Percentiles rank a stretch among this genome's conserved stretches.
These are phyloP conservation scores for Globisporangium cylindrosporum DNA, from an alignment of 352 stramenopile species.

Conservation along the genomic window DNA sequence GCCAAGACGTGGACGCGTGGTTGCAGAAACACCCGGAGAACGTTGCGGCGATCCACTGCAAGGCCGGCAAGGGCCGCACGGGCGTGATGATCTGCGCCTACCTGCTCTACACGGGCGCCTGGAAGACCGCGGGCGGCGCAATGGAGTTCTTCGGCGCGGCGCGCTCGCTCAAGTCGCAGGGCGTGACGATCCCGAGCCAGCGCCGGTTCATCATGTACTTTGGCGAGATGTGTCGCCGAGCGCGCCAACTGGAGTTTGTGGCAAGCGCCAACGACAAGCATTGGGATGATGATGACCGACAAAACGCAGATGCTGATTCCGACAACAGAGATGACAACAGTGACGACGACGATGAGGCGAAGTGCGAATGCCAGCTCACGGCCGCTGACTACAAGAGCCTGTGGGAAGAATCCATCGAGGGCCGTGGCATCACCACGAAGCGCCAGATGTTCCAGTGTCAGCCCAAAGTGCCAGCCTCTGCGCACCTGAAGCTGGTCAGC, in stretches of 20 bases:
- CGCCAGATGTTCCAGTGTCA: conserved; percentile 22
- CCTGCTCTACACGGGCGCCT: conserved; percentile 65
- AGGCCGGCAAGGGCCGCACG: conserved; percentile 88
- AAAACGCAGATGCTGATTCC: conserved; percentile 2
- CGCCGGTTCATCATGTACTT: conserved; percentile 81
- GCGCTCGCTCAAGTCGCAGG: conserved; percentile 72
- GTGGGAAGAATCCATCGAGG: conserved; percentile 47
- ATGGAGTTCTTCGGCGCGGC: conserved; percentile 70
- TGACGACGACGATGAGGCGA: conserved; percentile 18
- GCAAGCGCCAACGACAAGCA: neutral
- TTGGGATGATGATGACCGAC: conserved; percentile 17
- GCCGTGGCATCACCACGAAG: conserved; percentile 19
- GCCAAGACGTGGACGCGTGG: conserved; percentile 57
- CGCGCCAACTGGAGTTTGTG: neutral
- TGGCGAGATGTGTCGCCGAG: conserved; percentile 42
- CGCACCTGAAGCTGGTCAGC: conserved; percentile 34
- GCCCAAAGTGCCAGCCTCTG: conserved; percentile 27
- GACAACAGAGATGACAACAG: conserved; percentile 12
- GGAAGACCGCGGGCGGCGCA: conserved; percentile 50
- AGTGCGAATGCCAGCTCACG: conserved; percentile 33
- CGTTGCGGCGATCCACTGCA: conserved; percentile 89
- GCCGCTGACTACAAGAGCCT: conserved; percentile 37
- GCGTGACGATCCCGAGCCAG: conserved; percentile 83
- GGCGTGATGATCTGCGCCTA: conserved; percentile 87
- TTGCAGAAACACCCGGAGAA: conserved; percentile 56